Evolutionary conservation across 331 rosid genomes (phyloP).

Genomic region (Telfairia occidentalis): DNA sequence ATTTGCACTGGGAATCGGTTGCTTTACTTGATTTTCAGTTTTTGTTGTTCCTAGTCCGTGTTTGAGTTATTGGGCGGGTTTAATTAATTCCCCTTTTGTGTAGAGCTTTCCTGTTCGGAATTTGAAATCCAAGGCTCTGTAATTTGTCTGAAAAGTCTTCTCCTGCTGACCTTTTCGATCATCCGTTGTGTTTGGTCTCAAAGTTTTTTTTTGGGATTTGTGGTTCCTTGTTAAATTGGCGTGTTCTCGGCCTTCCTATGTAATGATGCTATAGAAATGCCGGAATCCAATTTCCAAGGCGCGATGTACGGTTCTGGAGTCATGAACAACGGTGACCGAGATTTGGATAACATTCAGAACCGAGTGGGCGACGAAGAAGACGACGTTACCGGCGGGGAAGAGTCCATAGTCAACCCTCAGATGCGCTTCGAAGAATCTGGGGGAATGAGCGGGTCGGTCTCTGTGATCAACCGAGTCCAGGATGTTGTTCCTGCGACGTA

Average conservation of each 20-base stretch:
- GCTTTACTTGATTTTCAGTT: neutral
- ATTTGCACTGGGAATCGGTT: neutral
- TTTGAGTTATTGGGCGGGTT: neutral
- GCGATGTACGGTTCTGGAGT: conserved; percentile 22
- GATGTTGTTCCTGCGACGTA: conserved; percentile 19
- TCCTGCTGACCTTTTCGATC: neutral
- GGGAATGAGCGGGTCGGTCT: conserved; percentile 9
- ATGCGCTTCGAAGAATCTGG: conserved; percentile 32
- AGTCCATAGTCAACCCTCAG: conserved; percentile 40
- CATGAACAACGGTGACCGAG: conserved; percentile 7
- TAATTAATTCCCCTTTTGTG: neutral
- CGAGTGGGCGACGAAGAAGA: conserved; percentile 36
- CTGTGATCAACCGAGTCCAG: conserved; percentile 19
- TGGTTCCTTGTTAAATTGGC: neutral
- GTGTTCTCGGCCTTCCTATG: neutral
- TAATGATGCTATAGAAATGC: conserved; percentile 7
- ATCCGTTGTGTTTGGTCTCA: neutral
- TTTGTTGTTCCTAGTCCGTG: neutral
- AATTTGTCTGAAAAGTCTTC: neutral
- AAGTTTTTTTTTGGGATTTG: neutral
- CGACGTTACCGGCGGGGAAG: conserved; percentile 31
- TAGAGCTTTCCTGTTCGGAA: neutral
- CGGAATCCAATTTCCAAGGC: conserved; percentile 26
- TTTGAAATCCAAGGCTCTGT: neutral
- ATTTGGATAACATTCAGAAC: conserved; percentile 16